phyloP scores from a whole-genome alignment of 2,329 filamentous ascomycete genomes.

The Endoconidiophora polonica region DNA sequence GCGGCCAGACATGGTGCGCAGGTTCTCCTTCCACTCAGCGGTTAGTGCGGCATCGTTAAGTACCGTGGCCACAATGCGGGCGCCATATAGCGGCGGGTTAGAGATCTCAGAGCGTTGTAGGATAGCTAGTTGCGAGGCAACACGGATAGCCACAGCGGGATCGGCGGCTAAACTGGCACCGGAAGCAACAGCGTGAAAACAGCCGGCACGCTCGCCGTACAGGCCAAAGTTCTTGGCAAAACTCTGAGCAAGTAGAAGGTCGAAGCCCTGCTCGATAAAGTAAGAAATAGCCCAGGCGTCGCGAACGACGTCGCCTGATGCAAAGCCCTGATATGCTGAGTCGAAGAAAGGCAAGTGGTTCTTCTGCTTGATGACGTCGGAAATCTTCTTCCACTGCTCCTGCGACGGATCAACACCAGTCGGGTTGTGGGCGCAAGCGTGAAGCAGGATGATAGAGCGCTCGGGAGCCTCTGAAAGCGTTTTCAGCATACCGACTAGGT shows the following conservation, averaged over 20 bases:
- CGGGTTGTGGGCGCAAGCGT: conserved; percentile 95
- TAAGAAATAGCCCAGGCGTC: conserved; percentile 89
- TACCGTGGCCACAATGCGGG: conserved; percentile 68
- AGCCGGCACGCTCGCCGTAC: conserved; percentile 89
- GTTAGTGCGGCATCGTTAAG: conserved; percentile 74
- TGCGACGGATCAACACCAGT: conserved; percentile 89
- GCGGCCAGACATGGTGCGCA: conserved; percentile 84
- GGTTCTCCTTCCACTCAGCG: conserved; percentile 79
- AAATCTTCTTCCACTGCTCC: conserved; percentile 88
- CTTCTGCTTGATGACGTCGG: conserved; percentile 56
- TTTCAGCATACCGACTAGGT: conserved; percentile 75
- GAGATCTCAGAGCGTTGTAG: conserved; percentile 95
- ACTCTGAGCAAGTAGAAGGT: conserved; percentile 74
- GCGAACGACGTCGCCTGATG: conserved; percentile 68
- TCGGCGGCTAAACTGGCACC: conserved; percentile 37
- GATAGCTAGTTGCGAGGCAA: conserved; percentile 79
- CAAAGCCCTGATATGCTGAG: conserved; percentile 93
- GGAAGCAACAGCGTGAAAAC: conserved; percentile 81
- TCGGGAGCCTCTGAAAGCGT: conserved; percentile 55
- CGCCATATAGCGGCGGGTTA: conserved; percentile 89
- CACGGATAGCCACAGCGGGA: conserved; percentile 44
- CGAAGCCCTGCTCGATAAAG: conserved; percentile 84
- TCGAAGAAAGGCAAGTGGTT: conserved; percentile 97
- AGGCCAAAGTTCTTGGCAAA: conserved; percentile 98
- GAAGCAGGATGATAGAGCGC: conserved; percentile 73